Conservation (phyloP, 768 basidiomycete genomes). For the Psilocybe cyanescens region DNA sequence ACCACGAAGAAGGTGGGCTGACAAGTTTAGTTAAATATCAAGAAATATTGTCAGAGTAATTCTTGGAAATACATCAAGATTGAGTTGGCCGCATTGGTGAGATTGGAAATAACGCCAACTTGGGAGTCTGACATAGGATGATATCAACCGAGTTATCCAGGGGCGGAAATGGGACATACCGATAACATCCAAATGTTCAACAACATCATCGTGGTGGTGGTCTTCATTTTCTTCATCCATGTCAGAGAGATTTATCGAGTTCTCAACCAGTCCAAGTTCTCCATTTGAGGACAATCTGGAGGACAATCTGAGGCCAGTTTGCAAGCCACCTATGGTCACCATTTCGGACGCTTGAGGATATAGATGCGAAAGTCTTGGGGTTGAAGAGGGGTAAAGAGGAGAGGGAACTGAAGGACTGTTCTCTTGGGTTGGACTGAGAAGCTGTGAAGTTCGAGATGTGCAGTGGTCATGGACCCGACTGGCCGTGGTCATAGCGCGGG, state of each 20-base stretch:
- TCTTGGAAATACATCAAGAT: conserved; percentile 60
- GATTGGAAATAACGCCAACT: conserved; percentile 71
- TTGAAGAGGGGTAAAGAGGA: background rate
- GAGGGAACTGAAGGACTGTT: conserved; percentile 8
- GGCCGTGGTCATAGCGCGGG: conserved; percentile 32
- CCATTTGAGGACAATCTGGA: conserved; percentile 36
- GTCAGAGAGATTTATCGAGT: conserved; percentile 43
- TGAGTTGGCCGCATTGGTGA: conserved; percentile 82
- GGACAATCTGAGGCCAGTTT: conserved; percentile 43
- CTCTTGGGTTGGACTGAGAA: conserved; percentile 7
- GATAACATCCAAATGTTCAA: conserved; percentile 84
- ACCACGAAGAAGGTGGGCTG: conserved; percentile 73
- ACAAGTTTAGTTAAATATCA: background rate
- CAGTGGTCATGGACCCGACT: conserved; percentile 42
- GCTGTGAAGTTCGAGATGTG: conserved; percentile 22
- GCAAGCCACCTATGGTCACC: conserved; percentile 41
- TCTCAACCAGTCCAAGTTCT: conserved; percentile 46
- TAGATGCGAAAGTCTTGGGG: background rate
- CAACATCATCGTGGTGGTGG: conserved; percentile 77
- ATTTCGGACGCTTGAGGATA: conserved; percentile 26
- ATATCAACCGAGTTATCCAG: background rate
- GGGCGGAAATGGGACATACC: conserved; percentile 40
- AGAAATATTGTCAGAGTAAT: background rate
- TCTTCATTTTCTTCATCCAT: conserved; percentile 22
- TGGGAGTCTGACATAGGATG: conserved; percentile 57